Base-by-base conservation (phyloP, 2,329 filamentous ascomycete genomes). In the Colletotrichum sp. region DNA sequence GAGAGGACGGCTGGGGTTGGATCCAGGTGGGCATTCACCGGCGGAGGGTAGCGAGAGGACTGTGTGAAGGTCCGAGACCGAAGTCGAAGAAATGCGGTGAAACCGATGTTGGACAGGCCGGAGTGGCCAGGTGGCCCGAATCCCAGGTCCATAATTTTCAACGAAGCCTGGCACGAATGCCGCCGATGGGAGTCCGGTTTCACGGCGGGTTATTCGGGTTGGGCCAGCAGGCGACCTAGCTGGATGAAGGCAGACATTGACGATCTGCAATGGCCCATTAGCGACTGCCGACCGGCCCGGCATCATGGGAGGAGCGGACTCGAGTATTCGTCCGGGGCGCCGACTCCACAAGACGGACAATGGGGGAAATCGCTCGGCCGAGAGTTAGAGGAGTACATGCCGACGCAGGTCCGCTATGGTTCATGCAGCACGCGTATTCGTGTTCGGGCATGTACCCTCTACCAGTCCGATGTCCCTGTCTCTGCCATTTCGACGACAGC, bases 241-340 rank as follows among this genome's bases (percentile, higher is more conserved):
- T 73, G 54, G 31, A 66, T 21, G 43, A 21, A 73, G 67, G 67
- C 33, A 31, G 59, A 61, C 15, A 34, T n/a, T 43, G 54, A 38
- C 67, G 38, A 70, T 73, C 38, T 36, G 43, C 43, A 51, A 51
- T 13, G n/a, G 43, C 6, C n/a, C 61, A 16, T 61, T 24, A 31
- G 29, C 36, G 21, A 54, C 33, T 70, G 54, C 61, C 61, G 55
- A 31, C 67, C 71, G 71, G 67, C 61, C 36, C 67, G 61, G 67
- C 55, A 71, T 73, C 68, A 66, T 59, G 61, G 68, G 38, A 31
- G 15, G 18, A 55, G 67, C 71, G 71, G 71, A 63, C 61, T 71
- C 59, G 36, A 16, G 31, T 47, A 66, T 51, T 64, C 21, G 31
- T 59, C 71, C 71, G 71, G 55, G 43, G 62, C 68, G 31, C 71